Conservation (phyloP, 352 stramenopile genomes). For the Albugo laibachii region DNA sequence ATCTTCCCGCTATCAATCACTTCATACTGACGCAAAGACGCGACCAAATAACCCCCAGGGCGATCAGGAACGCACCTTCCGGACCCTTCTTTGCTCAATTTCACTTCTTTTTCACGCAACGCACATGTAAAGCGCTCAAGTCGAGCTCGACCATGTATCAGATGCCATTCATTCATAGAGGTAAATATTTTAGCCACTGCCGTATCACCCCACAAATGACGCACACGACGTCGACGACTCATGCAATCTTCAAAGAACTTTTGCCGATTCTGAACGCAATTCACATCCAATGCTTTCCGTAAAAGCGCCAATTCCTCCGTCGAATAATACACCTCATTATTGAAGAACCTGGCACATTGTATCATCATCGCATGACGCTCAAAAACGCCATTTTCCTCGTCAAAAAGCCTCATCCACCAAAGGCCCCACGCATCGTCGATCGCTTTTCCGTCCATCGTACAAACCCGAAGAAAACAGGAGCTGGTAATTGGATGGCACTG, state of each 20-base stretch:
- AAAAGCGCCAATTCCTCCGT: constrained; percentile 85
- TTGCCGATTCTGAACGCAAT: constrained; percentile 49
- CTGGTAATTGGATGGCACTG: constrained; percentile 59
- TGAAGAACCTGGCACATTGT: constrained; percentile 94
- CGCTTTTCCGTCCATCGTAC: constrained; percentile 59
- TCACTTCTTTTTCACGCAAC: constrained; percentile 20
- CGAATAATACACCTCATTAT: constrained; percentile 97
- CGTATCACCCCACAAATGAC: constrained; percentile 87
- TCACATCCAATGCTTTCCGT: constrained; percentile 33
- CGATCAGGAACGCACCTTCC: constrained; percentile 23
- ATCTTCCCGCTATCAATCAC: constrained; percentile 68
- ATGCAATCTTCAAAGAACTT: constrained; percentile 72
- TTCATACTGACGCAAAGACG: constrained; percentile 55
- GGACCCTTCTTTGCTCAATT: constrained; percentile 28
- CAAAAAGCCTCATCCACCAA: neutral
- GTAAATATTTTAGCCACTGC: constrained; percentile 96
- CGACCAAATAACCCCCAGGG: constrained; percentile 36
- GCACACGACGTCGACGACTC: constrained; percentile 87
- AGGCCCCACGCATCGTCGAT: constrained; percentile 16
- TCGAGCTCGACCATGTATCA: constrained; percentile 52
- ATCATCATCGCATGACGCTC: constrained; percentile 8
- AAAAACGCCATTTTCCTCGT: constrained; percentile 14
- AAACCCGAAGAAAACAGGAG: constrained; percentile 41
- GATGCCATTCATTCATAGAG: constrained; percentile 92
- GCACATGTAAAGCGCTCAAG: constrained; percentile 75